Evolutionary conservation across 129 eudicot species (phyloP).

Genomic region (Mikania micrantha): DNA sequence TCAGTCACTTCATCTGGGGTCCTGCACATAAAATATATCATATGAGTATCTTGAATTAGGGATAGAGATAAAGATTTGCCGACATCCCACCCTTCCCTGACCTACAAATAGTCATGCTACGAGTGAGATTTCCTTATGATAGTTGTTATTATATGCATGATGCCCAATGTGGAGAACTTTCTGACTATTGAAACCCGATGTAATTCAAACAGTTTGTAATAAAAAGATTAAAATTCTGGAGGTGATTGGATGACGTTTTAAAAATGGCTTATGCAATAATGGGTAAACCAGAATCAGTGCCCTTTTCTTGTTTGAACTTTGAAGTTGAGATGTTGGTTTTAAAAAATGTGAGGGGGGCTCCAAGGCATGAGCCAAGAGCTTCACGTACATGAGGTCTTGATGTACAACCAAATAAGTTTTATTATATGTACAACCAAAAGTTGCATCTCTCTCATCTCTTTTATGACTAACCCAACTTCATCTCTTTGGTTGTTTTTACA

Average conservation of each 20-base stretch:
- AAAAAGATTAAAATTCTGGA: neutral
- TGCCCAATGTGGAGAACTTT: neutral
- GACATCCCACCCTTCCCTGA: too few species aligned
- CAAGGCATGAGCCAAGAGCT: too few species aligned
- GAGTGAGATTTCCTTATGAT: too few species aligned
- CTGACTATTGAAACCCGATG: neutral
- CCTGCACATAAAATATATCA: slow-evolving; percentile 31
- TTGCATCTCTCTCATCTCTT: too few species aligned
- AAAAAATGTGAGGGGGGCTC: too few species aligned
- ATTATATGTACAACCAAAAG: too few species aligned
- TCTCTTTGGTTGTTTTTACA: too few species aligned
- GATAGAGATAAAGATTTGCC: too few species aligned
- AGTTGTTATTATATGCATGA: neutral
- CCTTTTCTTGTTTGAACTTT: neutral
- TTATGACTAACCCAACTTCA: too few species aligned
- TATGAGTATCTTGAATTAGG: neutral
- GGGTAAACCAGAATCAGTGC: neutral
- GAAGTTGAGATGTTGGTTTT: neutral
- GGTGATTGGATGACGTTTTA: neutral
- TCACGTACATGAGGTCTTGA: too few species aligned
- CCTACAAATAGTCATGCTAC: too few species aligned
- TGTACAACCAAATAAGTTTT: too few species aligned
- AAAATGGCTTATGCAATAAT: neutral
- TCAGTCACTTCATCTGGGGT: slow-evolving; percentile 83
- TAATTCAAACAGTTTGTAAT: neutral